phyloP scores from a whole-genome alignment of 1,284 basidiomycete species.

The Lentinus polychrous region DNA sequence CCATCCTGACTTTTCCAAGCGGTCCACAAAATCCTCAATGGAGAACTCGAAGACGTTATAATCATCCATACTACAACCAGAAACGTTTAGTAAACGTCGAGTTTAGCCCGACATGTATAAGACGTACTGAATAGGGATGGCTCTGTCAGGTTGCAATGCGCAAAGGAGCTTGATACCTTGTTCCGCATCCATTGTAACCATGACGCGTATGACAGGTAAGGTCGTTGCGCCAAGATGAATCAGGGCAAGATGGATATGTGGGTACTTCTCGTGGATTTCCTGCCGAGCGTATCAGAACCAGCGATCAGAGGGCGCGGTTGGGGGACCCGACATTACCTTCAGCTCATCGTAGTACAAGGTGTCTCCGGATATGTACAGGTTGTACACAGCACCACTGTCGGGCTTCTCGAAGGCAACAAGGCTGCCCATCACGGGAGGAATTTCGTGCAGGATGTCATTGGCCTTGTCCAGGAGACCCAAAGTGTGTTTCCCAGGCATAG shows the following conservation, averaged over 20 bases:
- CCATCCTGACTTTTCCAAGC: conserved; percentile 14
- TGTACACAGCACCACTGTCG: conserved; percentile 13
- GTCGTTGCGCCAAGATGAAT: conserved; percentile 24
- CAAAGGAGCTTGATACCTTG: conserved; percentile 23
- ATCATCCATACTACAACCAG: conserved; percentile 9
- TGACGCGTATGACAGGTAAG: conserved; percentile 20
- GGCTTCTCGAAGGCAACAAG: conserved; percentile 18
- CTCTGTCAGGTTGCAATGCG: conserved; percentile 21
- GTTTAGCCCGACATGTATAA: too few relatives aligned
- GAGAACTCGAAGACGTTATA: conserved; percentile 16
- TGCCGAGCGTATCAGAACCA: conserved; percentile 1
- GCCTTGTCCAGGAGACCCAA: conserved; percentile 15
- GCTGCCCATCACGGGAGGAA: conserved; percentile 23
- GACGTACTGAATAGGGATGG: conserved; percentile 24
- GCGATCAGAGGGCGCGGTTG: too few relatives aligned
- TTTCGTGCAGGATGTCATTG: conserved; percentile 15
- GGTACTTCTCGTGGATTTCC: conserved; percentile 20
- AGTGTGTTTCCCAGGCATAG: conserved; percentile 24
- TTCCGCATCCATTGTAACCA: conserved; percentile 26
- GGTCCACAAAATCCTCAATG: conserved; percentile 16
- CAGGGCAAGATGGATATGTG: conserved; percentile 22
- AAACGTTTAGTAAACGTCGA: neutral
- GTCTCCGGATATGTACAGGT: conserved; percentile 25
- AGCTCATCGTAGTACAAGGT: conserved; percentile 25
- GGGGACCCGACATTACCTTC: conserved; percentile 11